phyloP scores from a whole-genome alignment of 177 flowering plant genomes.

The Telopea speciosissima region DNA sequence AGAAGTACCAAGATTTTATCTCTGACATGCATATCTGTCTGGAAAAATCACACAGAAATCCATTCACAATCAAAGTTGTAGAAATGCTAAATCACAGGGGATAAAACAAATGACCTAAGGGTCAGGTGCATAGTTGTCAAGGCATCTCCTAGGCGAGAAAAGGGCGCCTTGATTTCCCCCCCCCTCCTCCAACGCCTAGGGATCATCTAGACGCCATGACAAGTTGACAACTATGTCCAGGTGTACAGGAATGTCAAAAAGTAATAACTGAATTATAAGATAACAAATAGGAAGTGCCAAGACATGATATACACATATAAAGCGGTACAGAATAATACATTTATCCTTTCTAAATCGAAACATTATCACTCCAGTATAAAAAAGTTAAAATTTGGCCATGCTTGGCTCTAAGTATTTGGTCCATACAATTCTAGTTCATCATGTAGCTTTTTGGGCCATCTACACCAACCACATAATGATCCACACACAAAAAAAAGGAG shows the following conservation, averaged over 20 bases:
- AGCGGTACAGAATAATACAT: too few species aligned
- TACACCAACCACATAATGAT: neutral
- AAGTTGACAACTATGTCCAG: too few species aligned
- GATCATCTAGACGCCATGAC: too few species aligned
- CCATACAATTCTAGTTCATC: neutral
- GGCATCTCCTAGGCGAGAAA: too few species aligned
- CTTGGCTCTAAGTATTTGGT: neutral
- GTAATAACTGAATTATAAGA: too few species aligned
- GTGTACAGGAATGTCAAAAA: neutral
- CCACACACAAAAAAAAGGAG: too few species aligned
- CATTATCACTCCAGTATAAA: neutral
- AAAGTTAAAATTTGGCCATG: neutral
- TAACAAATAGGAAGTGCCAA: neutral
- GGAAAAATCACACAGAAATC: constrained; percentile 18
- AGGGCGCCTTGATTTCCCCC: too few species aligned
- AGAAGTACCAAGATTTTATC: constrained; percentile 69
- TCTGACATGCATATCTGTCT: constrained; percentile 86
- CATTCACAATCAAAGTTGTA: neutral
- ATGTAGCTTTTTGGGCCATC: neutral
- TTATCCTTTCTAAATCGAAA: neutral
- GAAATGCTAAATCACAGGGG: neutral
- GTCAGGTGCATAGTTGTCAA: too few species aligned
- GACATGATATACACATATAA: neutral
- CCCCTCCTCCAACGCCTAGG: too few species aligned
- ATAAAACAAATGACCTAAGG: neutral